Percentiles rank a stretch among this genome's conserved stretches.
These are phyloP conservation scores for Daedaleopsis nitida DNA, from an alignment of 768 basidiomycete genomes.

Conservation along the genomic window DNA sequence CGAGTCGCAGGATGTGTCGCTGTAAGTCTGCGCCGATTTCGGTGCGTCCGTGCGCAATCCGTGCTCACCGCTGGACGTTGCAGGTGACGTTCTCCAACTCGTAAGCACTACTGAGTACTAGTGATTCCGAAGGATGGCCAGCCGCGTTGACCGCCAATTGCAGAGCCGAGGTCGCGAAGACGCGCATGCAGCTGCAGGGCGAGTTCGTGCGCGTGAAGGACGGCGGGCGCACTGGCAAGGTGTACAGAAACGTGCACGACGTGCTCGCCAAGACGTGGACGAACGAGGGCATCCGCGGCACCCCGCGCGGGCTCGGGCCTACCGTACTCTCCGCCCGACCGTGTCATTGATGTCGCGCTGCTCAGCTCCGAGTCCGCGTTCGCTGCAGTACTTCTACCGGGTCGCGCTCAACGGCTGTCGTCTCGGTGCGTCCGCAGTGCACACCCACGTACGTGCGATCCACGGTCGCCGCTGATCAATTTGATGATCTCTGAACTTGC, in stretches of 20 bases:
- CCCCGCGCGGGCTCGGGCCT: slow-evolving; percentile 89
- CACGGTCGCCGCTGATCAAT: too few relatives aligned
- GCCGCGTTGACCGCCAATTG: too few relatives aligned
- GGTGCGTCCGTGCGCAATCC: slow-evolving; percentile 34
- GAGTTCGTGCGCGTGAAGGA: slow-evolving; percentile 84
- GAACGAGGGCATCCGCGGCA: slow-evolving; percentile 85
- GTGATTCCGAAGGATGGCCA: too few relatives aligned
- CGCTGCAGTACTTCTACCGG: slow-evolving; percentile 82
- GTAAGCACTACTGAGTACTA: too few relatives aligned
- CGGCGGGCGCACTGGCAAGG: slow-evolving; percentile 60
- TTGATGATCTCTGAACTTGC: too few relatives aligned
- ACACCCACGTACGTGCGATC: too few relatives aligned
- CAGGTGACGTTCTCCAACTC: slow-evolving; percentile 83
- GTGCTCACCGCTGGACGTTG: too few relatives aligned
- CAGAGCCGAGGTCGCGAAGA: slow-evolving; percentile 82
- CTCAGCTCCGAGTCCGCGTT: too few relatives aligned
- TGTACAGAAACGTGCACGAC: slow-evolving; percentile 88
- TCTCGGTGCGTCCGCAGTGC: slow-evolving; percentile 68
- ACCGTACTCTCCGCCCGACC: too few relatives aligned
- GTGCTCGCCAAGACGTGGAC: slow-evolving; percentile 85
- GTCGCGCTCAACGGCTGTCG: slow-evolving; percentile 91
- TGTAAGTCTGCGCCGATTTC: too few relatives aligned
- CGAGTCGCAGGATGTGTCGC: slow-evolving; percentile 92
- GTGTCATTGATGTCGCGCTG: too few relatives aligned
- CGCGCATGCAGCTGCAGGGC: slow-evolving; percentile 93